Evolutionary conservation across 139 green algal genomes (phyloP).

Genomic region (Chlorella sp.): DNA sequence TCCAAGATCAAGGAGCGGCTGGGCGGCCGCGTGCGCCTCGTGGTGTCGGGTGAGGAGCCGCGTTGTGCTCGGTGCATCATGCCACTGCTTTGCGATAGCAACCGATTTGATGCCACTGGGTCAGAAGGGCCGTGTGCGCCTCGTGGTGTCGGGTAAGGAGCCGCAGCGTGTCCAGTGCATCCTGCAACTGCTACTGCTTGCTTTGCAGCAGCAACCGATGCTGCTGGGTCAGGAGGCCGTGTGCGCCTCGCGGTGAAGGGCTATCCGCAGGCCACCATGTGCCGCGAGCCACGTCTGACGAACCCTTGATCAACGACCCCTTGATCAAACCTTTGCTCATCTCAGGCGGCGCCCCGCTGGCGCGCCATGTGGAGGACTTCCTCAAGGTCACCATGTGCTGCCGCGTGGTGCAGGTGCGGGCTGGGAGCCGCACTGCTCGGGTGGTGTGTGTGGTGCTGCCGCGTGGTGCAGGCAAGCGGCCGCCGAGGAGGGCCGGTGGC

Average conservation of each 20-base stretch:
- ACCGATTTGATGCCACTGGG: too few relatives aligned
- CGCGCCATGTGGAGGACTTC: slow-evolving; percentile 71
- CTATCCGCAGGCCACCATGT: too few relatives aligned
- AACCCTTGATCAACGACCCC: neutral
- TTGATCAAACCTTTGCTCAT: neutral
- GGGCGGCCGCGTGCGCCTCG: slow-evolving; percentile 58
- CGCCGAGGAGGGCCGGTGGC: too few relatives aligned
- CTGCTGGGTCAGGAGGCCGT: too few relatives aligned
- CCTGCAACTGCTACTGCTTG: neutral
- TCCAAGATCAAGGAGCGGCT: slow-evolving; percentile 69
- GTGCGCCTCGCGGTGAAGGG: slow-evolving; percentile 59
- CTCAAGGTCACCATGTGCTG: slow-evolving; percentile 65
- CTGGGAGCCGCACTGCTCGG: neutral
- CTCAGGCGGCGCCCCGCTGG: slow-evolving; percentile 72
- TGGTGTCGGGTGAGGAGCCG: slow-evolving; percentile 52
- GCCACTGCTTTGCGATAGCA: neutral
- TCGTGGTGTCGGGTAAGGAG: slow-evolving; percentile 57
- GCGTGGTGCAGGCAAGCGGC: neutral
- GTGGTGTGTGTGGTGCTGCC: too few relatives aligned
- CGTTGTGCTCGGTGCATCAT: too few relatives aligned
- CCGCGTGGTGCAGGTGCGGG: slow-evolving; percentile 39
- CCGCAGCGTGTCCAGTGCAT: neutral
- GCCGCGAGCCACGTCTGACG: too few relatives aligned
- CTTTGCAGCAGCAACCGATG: too few relatives aligned
- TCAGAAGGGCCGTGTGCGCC: slow-evolving; percentile 52